A percentile compares a stretch with the other conserved stretches of the same genome.
phyloP scores from a whole-genome alignment of 2,329 filamentous ascomycete species.

The Neopestalotiopsis rosae region DNA sequence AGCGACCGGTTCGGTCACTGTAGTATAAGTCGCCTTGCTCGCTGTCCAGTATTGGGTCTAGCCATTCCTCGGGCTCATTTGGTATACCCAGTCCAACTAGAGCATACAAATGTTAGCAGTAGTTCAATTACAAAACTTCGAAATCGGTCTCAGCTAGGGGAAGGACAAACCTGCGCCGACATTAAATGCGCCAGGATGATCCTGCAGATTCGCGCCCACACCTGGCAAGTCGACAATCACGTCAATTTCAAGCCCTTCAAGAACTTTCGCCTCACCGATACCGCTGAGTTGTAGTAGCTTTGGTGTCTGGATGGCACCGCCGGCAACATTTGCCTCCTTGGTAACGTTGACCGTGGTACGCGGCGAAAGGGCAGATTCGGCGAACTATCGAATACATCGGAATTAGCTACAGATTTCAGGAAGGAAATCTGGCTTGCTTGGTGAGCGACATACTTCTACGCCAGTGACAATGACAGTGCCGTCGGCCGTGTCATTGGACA shows the following conservation, averaged over 20 bases:
- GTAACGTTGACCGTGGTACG: slow-evolving; percentile 21
- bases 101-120: neutral
- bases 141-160: neutral
- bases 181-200: slow-evolving; percentile 35
- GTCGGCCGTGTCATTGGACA: neutral
- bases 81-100: slow-evolving; percentile 24
- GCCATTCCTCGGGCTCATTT: slow-evolving; percentile 20
- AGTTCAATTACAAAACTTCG: neutral
- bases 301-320: slow-evolving; percentile 42
- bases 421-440: neutral
- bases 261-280: slow-evolving; percentile 42
- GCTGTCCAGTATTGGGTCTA: slow-evolving; percentile 27
- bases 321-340: slow-evolving; percentile 44
- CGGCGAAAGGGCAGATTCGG: slow-evolving; percentile 19
- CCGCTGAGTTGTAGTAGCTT: slow-evolving; percentile 51
- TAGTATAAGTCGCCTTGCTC: slow-evolving; percentile 18
- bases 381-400: neutral
- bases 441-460: neutral
- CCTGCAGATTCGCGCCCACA: slow-evolving; percentile 50
- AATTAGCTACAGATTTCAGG: too few relatives aligned
- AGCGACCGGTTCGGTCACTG: slow-evolving; percentile 9
- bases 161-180: neutral
- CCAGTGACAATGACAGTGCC: neutral
- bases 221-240: slow-evolving; percentile 46
- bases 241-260: slow-evolving; percentile 41